These are phyloP conservation scores for Trypanosomatidae sp. DNA, from an alignment of 208 protist species.

Conservation along the genomic window DNA sequence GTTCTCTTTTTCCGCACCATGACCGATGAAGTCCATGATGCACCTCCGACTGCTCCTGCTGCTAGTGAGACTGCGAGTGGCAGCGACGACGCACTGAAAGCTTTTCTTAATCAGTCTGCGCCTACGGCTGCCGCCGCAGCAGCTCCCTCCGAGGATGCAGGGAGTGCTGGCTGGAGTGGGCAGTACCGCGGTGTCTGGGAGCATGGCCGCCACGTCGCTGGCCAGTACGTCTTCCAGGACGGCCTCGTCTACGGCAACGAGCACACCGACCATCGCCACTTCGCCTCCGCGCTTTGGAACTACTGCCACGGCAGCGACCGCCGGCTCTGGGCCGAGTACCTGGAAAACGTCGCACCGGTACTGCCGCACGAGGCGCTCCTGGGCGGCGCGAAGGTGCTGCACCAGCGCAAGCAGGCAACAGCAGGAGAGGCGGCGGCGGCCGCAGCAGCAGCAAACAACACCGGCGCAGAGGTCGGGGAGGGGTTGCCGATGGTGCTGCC, in stretches of 20 bases:
- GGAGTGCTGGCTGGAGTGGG: conserved; percentile 41
- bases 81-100: no score
- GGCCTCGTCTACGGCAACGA: conserved; percentile 67
- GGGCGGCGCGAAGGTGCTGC: conserved; percentile 36
- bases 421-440: neutral
- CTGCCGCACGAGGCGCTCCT: conserved; percentile 69
- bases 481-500: conserved; percentile 56
- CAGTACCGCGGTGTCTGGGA: conserved; percentile 89
- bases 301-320: conserved; percentile 84
- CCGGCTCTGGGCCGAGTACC: conserved; percentile 83
- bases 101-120: no score
- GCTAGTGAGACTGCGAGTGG: no score
- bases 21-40: no score
- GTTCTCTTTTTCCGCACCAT: conserved; percentile 85
- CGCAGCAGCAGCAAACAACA: neutral
- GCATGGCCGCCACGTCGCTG: conserved; percentile 58
- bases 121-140: no score
- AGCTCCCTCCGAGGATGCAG: no score
- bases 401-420: conserved; percentile 9
- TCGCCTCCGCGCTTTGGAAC: conserved; percentile 54
- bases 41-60: no score
- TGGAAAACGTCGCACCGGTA: conserved; percentile 77
- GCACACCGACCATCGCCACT: conserved; percentile 4
- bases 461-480: conserved; percentile 1
- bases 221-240: conserved; percentile 85